These are phyloP conservation scores for Neophaeococcomyces aloes DNA, from an alignment of 2,329 filamentous ascomycete species.

Conservation along the genomic window DNA sequence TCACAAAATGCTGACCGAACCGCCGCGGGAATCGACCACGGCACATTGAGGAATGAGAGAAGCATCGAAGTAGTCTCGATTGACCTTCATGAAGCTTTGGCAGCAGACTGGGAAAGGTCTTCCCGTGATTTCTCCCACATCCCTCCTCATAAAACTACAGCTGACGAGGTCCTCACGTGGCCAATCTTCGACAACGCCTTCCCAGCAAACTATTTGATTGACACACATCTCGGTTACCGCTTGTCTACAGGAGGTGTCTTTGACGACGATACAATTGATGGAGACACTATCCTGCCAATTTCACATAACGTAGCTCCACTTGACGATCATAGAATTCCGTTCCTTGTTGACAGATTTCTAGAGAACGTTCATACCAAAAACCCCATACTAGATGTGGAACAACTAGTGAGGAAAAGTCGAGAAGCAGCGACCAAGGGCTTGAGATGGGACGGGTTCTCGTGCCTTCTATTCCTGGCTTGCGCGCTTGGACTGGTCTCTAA, in stretches of 20 bases:
- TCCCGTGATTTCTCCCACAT: constrained; percentile 21
- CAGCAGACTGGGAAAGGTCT: not conserved
- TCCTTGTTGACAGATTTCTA: constrained; percentile 26
- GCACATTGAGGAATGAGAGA: constrained; percentile 5
- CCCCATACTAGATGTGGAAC: constrained; percentile 27
- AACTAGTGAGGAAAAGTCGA: constrained; percentile 20
- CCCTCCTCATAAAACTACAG: constrained; percentile 21
- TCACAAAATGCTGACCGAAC: constrained; percentile 6
- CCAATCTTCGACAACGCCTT: constrained; percentile 21
- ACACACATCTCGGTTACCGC: constrained; percentile 4
- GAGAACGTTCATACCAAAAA: constrained; percentile 29
- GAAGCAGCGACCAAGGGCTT: constrained; percentile 23
- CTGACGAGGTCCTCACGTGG: constrained; percentile 24
- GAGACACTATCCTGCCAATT: constrained; percentile 6
- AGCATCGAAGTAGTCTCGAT: not conserved
- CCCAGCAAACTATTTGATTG: constrained; percentile 17
- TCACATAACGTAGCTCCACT: constrained; percentile 11
- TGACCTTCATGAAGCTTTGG: not conserved
- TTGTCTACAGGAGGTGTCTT: constrained; percentile 10
- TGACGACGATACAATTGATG: not conserved
- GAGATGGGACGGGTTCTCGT: constrained; percentile 26
- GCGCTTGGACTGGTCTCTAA: constrained; percentile 24
- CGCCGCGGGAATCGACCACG: constrained; percentile 5
- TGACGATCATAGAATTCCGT: constrained; percentile 24
- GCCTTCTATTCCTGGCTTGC: constrained; percentile 26